Base-by-base conservation (phyloP, 768 basidiomycete species). In the Guyanaporus albipodus region DNA sequence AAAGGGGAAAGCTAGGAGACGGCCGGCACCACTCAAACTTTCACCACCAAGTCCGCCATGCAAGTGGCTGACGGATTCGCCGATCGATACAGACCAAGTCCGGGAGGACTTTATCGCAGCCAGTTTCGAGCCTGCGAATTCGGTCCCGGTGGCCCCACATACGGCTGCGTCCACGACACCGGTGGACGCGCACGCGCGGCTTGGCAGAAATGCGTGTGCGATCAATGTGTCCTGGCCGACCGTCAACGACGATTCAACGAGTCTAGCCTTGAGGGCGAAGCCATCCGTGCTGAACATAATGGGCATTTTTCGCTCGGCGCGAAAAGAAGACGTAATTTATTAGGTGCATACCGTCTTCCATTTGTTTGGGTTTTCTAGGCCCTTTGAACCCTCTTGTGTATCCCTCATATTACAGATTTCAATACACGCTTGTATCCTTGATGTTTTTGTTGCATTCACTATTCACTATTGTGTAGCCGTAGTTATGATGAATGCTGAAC, bases 21-120 rank as follows among this genome's bases (percentile, higher is more conserved):
- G 74, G 0, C 75, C 75, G 12, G 66, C 72, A 4, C 75, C 75
- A 0, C 66, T 76, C 50, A 69, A 62, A 28, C 66, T 76, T 35
- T 56, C 52, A 8, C 70, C 62, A 6, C 64, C 63, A 8, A 60
- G 57, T 52, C 68, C 64, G 0, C 54, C 55, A 8, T 47, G 36
- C 43, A 69, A 70, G 36, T 63, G 60, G 31, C 64, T 67, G 10
- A 61, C 61, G 31, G 67, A 72, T 52, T 67, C 67, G 6, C 68
- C 68, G 1, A 48, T 68, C 17, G 73, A 74, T 47, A 38, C 56
- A 4, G 64, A 64, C 11, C 59, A 57, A 17, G 63, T 69, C 47
- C 67, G 64, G 36, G 59, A 42, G 52, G 73, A 73, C 36, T 78
- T 78, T 44, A 48, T 77, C 51, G 66, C 68, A 14, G 58, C 67